Evolutionary conservation across 805 yeast species (phyloP).

Genomic region (Saccharomyces mikatae): DNA sequence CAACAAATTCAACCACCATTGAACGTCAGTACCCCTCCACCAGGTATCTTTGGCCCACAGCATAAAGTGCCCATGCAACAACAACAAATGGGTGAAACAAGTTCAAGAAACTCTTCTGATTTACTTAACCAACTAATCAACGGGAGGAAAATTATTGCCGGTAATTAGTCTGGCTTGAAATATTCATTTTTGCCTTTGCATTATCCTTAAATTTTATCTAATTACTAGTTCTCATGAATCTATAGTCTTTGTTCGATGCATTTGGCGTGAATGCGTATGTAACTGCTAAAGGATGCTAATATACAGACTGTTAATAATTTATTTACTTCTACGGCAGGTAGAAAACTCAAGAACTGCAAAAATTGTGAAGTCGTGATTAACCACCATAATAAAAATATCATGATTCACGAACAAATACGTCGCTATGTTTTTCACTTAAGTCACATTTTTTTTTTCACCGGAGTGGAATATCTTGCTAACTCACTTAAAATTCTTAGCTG

Average conservation of each 20-base stretch:
- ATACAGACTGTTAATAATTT: background rate
- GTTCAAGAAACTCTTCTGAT: constrained; percentile 59
- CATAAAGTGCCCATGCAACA: constrained; percentile 1
- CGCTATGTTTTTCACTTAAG: constrained; percentile 18
- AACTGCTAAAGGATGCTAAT: background rate
- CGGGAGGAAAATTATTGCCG: constrained; percentile 48
- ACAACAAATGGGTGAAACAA: constrained; percentile 8
- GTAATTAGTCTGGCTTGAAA: constrained; percentile 9
- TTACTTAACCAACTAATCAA: constrained; percentile 77
- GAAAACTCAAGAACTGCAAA: background rate
- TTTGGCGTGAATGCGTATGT: background rate
- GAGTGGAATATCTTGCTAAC: background rate
- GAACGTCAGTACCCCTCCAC: constrained; percentile 17
- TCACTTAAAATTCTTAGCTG: background rate
- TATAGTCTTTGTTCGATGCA: background rate
- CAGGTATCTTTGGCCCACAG: constrained; percentile 9
- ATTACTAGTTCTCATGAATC: background rate
- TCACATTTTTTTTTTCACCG: background rate
- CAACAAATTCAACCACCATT: constrained; percentile 4
- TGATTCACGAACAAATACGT: background rate
- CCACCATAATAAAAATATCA: background rate
- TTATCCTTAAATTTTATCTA: background rate
- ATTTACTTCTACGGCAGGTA: background rate
- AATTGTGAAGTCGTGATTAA: background rate
- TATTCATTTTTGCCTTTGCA: background rate